Base-by-base conservation (phyloP, 176 grass and related monocot genomes). In the Paspalum vaginatum region DNA sequence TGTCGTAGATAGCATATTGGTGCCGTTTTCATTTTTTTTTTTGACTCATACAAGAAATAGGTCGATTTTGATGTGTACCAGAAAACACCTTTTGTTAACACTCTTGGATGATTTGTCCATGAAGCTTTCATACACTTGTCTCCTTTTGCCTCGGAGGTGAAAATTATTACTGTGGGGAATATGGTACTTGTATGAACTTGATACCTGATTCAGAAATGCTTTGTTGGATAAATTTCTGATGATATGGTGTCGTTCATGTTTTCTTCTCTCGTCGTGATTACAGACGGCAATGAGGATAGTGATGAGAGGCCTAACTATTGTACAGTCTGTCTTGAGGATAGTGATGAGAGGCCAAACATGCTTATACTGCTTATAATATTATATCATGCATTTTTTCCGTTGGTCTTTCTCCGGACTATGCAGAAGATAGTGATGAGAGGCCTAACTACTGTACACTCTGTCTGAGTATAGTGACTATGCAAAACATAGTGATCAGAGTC, bases 51-150 rank as follows among this genome's bases (percentile, higher is more conserved):
- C 49, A 85, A 65, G 64, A 57, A 42, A 49, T 49, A 69, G 78
- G 78, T 77, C 12, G 57, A 85, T 85, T 85, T 89, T 89, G 77
- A 52, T 81, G 43, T 61, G 38, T 71, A 43, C 22, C 56, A 25
- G 71, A 66, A 61, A 56, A 57, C 40, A 54, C 14, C 20, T 50
- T 55, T 13, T 8, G 17, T 56, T 44, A 38, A 11, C 76, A 26
- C 64, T 63, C 27, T 37, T 85, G 53, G 80, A 49, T 78, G 68
- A 72, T 50, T 83, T 65, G n/a, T 67, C 49, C 27, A 42, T 79
- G 48, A 54, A 52, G 0, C 49, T 21, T 53, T 21, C 45, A 22
- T 40, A 75, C 43, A 62, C 5, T 70, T 63, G 52, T 78, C 48
- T 58, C 66, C 15, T 65, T 57, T 68, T 70, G 6, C 72, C 11